A percentile compares a stretch with the other conserved stretches of the same genome.
phyloP scores from a whole-genome alignment of 768 basidiomycete species.

The Termitomyces sp. region DNA sequence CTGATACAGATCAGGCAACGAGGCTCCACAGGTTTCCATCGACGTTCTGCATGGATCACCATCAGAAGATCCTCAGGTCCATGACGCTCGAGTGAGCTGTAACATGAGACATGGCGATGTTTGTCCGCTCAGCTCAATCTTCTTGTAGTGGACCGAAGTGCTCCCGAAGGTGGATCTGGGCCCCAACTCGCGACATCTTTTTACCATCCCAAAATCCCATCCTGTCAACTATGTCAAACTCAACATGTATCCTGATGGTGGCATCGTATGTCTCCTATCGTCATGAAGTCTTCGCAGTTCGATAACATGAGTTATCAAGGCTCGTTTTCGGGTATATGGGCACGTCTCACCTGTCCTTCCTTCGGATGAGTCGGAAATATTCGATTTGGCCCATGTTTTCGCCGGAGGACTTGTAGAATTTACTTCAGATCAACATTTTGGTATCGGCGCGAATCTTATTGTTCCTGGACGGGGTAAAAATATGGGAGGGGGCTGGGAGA shows the following conservation, averaged over 20 bases:
- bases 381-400: slow-evolving; percentile 90
- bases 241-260: slow-evolving; percentile 95
- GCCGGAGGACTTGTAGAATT: slow-evolving; percentile 82
- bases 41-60: slow-evolving; percentile 48
- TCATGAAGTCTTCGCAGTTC: slow-evolving; percentile 3
- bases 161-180: slow-evolving; percentile 75
- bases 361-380: slow-evolving; percentile 37
- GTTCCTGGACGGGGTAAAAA: slow-evolving; percentile 89
- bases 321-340: slow-evolving; percentile 91
- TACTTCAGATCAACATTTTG: slow-evolving; percentile 94
- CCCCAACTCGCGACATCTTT: slow-evolving; percentile 86
- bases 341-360: slow-evolving; percentile 66
- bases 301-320: slow-evolving; percentile 40
- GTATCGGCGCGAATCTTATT: slow-evolving; percentile 85
- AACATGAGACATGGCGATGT: background rate
- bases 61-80: slow-evolving; percentile 38
- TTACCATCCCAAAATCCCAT: slow-evolving; percentile 56
- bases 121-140: slow-evolving; percentile 4
- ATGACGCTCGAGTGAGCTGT: slow-evolving; percentile 51
- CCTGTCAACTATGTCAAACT: slow-evolving; percentile 81
- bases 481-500: slow-evolving; percentile 99
- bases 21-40: slow-evolving; percentile 80
- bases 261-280: slow-evolving; percentile 65
- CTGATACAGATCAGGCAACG: slow-evolving; percentile 54
- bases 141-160: slow-evolving; percentile 73